Conservation (phyloP, 495 filamentous ascomycete genomes). For the Amphirosellinia nigrospora region DNA sequence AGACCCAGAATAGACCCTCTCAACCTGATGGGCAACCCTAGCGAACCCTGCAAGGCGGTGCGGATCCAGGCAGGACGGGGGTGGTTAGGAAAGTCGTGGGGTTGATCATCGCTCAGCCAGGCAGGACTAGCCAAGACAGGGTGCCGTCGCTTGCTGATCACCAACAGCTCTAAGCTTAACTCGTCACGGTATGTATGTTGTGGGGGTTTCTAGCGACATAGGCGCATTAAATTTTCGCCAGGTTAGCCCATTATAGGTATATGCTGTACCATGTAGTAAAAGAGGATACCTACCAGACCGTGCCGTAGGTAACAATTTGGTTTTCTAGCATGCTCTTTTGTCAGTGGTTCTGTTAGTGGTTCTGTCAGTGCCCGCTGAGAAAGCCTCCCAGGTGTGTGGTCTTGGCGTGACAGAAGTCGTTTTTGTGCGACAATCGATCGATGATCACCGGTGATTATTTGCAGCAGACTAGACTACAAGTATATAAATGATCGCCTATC, state of each 20-base stretch:
- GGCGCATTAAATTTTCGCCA: background rate
- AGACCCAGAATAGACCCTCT: conserved; percentile 17
- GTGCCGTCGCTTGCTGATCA: conserved; percentile 8
- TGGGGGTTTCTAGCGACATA: background rate
- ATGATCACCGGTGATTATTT: conserved; percentile 12
- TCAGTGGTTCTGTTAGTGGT: background rate
- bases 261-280: background rate
- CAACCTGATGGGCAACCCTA: conserved; percentile 1
- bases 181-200: background rate
- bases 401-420: conserved; percentile 16
- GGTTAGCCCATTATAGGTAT: conserved; percentile 12
- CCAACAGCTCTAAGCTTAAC: conserved; percentile 11
- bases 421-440: conserved; percentile 21
- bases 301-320: background rate
- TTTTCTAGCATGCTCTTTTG: too few relatives aligned
- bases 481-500: background rate
- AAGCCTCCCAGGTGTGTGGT: background rate
- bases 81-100: conserved; percentile 17
- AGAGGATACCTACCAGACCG: background rate
- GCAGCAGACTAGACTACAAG: background rate
- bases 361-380: too few relatives aligned
- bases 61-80: conserved; percentile 13
- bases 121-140: conserved; percentile 3
- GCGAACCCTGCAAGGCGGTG: background rate
- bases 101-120: conserved; percentile 22